Percentiles rank a stretch among this genome's conserved stretches.
Evolutionary conservation across 2,329 filamentous ascomycete genomes (phyloP).

Genomic region (Clonostachys solani): DNA sequence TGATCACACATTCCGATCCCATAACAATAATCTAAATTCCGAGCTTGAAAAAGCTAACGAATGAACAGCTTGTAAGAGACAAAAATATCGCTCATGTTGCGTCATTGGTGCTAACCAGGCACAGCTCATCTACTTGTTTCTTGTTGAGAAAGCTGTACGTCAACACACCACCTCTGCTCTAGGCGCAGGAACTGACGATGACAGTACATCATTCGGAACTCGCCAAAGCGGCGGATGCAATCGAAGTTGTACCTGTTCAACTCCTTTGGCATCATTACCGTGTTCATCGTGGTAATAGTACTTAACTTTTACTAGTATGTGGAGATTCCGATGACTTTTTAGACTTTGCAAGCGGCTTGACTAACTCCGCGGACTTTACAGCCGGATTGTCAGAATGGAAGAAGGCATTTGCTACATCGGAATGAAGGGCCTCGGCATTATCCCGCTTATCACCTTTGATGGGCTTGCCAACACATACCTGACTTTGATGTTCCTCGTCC

Average conservation of each 20-base stretch:
- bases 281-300: constrained; percentile 41
- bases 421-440: constrained; percentile 52
- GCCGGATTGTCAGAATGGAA: constrained; percentile 52
- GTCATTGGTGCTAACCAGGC: too few relatives aligned
- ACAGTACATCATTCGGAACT: constrained; percentile 54
- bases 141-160: constrained; percentile 59
- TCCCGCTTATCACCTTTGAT: constrained; percentile 59
- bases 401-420: constrained; percentile 57
- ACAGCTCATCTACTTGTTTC: constrained; percentile 57
- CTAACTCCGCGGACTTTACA: constrained; percentile 12
- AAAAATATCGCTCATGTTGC: too few relatives aligned
- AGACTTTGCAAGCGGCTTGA: too few relatives aligned
- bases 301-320: constrained; percentile 59
- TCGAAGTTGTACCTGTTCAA: constrained; percentile 60
- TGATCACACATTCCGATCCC: too few relatives aligned
- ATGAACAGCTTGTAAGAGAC: background rate
- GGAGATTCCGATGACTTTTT: background rate
- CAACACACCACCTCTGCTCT: background rate
- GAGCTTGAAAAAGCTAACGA: background rate
- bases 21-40: background rate
- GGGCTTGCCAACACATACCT: constrained; percentile 59
- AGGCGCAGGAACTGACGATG: background rate
- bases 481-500: constrained; percentile 59
- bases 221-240: constrained; percentile 41
- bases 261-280: constrained; percentile 48